Evolutionary conservation across 805 yeast genomes (phyloP), one percentile per base, ranked within the genome.

Genomic region (Metschnikowia arizonensis): DNA sequence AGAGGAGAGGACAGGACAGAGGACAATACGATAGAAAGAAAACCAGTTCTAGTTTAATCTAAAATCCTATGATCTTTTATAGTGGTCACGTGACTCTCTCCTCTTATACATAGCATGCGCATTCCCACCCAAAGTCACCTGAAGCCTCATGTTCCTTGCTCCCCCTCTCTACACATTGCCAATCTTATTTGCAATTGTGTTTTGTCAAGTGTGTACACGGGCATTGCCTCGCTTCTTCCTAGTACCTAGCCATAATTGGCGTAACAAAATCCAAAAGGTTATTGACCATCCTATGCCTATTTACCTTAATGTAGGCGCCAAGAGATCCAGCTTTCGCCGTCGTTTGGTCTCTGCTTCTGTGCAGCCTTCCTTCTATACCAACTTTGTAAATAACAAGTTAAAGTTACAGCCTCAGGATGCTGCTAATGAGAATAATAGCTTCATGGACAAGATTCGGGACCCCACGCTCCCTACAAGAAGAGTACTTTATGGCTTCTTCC

Each of bases 401-500:
- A 67, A 63, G 43, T 48, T 72, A 10, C 47, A 47, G 26, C 68
- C 66, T 1, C 54, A 40, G 7, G 76, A 72, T 47, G 23, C 48
- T 15, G 47, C 49, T 3, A 55, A 56, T 41, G 52, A 55, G 12
- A 49, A 56, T 23, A 47, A 53, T 32, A 44, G 32, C 21, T 68
- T 68, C 50, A 40, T 62, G 37, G 50, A 53, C 6, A 53, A 50
- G 37, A 59, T 62, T 7, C 56, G 74, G 31, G 67, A 60, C 42
- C 61, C 62, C 2, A 50, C 58, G 2, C 78, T 74, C 53, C 62
- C 66, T 1, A 47, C 53, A 12, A 59, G 86, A 23, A 62, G 58
- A 33, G 53, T 73, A 8, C 63, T 88, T 9, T 83, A 72, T 60
- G 99, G 98, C 5, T 90, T 85, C 58, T 89, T 93, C 69, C 99